A percentile compares a stretch with the other conserved stretches of the same genome.
These are phyloP conservation scores for Epichloe baconii DNA, from an alignment of 2,329 filamentous ascomycete genomes.

Conservation along the genomic window DNA sequence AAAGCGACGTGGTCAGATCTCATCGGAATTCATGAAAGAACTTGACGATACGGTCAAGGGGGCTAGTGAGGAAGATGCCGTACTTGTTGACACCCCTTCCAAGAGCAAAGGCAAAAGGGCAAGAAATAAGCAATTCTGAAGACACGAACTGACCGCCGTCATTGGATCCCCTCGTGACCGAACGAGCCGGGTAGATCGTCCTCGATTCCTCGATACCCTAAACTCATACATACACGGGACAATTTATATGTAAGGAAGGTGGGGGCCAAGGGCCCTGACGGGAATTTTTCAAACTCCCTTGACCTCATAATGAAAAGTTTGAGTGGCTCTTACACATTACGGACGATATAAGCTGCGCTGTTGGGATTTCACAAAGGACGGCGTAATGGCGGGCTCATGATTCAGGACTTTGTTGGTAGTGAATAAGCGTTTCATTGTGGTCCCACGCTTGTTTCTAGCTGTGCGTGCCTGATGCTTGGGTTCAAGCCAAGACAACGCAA, in stretches of 20 bases:
- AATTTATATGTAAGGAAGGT: not conserved
- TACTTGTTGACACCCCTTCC: constrained; percentile 56
- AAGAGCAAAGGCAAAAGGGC: constrained; percentile 48
- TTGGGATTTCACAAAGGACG: not conserved
- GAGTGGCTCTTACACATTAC: not conserved
- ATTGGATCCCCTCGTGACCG: not conserved
- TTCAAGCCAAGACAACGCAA: not conserved
- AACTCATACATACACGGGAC: not conserved
- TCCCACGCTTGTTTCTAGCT: not conserved
- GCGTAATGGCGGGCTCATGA: constrained; percentile 1
- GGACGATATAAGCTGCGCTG: not conserved
- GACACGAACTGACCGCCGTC: not conserved
- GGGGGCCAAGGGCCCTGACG: not conserved
- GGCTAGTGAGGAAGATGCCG: constrained; percentile 34
- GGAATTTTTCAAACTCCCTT: not conserved
- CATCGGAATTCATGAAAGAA: constrained; percentile 73
- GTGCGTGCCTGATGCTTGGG: not conserved
- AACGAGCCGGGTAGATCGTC: not conserved
- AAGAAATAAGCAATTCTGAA: constrained; percentile 28
- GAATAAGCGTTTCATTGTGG: not conserved
- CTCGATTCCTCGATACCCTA: not conserved
- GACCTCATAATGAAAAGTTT: not conserved
- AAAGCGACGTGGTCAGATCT: constrained; percentile 60
- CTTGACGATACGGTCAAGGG: constrained; percentile 45
- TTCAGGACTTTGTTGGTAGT: not conserved